These are phyloP conservation scores for Populus trichocarpa DNA, from an alignment of 441 rosid species.

Conservation along the genomic window DNA sequence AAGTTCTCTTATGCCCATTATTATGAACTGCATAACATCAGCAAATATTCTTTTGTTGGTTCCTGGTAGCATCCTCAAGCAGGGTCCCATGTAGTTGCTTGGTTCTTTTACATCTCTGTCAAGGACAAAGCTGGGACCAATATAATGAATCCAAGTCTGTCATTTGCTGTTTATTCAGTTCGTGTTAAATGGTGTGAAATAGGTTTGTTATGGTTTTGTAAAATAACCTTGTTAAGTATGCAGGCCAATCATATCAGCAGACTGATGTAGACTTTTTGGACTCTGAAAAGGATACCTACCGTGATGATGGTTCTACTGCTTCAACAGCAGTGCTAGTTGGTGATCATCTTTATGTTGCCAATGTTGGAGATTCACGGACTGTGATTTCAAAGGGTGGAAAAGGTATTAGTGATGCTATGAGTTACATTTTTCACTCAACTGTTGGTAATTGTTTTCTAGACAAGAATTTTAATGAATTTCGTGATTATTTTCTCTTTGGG, in stretches of 20 bases:
- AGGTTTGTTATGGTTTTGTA: conserved; percentile 8
- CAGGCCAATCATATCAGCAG: conserved; percentile 89
- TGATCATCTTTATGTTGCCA: conserved; percentile 92
- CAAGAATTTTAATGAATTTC: background rate
- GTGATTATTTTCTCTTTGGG: background rate
- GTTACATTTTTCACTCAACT: background rate
- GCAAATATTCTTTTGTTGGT: background rate
- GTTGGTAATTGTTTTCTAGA: background rate
- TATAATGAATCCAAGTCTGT: conserved; percentile 3
- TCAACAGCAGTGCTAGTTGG: conserved; percentile 91
- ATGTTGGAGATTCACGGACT: conserved; percentile 97
- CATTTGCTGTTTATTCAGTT: conserved; percentile 6
- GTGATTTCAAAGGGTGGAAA: conserved; percentile 86
- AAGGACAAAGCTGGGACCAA: background rate
- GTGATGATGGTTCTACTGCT: conserved; percentile 99
- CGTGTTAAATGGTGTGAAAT: background rate
- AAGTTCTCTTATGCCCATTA: conserved; percentile 10
- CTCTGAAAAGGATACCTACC: conserved; percentile 76
- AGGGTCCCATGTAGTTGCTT: conserved; percentile 11
- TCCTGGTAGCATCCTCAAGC: conserved; percentile 1
- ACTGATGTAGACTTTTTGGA: conserved; percentile 82
- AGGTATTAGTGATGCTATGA: conserved; percentile 42
- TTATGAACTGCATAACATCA: background rate
- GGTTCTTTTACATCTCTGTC: conserved; percentile 11
- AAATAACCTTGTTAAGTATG: conserved; percentile 23